A percentile compares a stretch with the other conserved stretches of the same genome.
phyloP scores from a whole-genome alignment of 257 asterid species.

The Forsythia viridissima region DNA sequence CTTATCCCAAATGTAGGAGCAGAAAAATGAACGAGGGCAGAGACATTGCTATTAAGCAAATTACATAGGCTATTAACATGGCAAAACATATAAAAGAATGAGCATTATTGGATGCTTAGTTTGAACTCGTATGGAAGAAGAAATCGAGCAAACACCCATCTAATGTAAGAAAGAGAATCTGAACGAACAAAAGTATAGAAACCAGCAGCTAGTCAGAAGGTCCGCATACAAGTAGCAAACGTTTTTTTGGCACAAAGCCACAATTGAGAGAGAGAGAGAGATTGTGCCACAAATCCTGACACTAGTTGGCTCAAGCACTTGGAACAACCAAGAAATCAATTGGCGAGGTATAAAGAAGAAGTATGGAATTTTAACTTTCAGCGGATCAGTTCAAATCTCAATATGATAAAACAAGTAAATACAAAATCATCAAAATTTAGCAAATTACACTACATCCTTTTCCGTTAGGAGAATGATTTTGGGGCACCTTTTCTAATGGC shows the following conservation, averaged over 20 bases:
- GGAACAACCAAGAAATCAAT: not conserved
- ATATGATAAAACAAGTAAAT: too few relatives aligned
- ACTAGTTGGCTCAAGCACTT: not conserved
- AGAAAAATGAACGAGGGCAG: not conserved
- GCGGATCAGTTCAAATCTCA: too few relatives aligned
- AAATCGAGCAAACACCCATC: not conserved
- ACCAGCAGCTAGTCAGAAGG: not conserved
- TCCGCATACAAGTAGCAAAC: not conserved
- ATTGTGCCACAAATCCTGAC: not conserved
- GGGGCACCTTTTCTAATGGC: too few relatives aligned
- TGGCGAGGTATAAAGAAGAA: not conserved
- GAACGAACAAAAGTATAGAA: not conserved
- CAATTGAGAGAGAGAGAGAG: not conserved
- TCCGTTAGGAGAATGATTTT: too few relatives aligned
- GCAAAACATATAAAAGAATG: not conserved
- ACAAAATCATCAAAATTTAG: too few relatives aligned
- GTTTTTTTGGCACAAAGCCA: not conserved
- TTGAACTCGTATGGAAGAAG: not conserved
- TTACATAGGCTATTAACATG: not conserved
- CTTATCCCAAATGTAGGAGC: not conserved
- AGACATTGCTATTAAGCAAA: not conserved
- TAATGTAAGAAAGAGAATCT: not conserved
- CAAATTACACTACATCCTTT: too few relatives aligned
- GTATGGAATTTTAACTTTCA: not conserved
- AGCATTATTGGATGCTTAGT: not conserved